These are phyloP conservation scores for Colletotrichum sp. DNA, from an alignment of 2,329 filamentous ascomycete genomes.

Conservation along the genomic window DNA sequence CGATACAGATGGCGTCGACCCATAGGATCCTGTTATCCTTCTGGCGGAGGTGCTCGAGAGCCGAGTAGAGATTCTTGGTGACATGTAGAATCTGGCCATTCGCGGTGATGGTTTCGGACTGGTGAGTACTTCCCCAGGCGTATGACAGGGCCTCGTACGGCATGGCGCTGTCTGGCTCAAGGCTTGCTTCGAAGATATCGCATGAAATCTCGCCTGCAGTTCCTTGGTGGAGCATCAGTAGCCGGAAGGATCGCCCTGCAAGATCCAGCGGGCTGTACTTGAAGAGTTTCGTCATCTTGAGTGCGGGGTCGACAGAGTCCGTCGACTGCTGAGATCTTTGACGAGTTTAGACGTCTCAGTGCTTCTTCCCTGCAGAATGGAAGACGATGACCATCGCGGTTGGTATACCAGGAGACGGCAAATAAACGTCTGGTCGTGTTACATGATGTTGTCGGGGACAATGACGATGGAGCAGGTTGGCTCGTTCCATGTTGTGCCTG, in stretches of 20 bases:
- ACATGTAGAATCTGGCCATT: neutral
- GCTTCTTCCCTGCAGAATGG: neutral
- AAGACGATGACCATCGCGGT: neutral
- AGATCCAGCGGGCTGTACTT: neutral
- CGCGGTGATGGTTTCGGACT: neutral
- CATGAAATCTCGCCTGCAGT: neutral
- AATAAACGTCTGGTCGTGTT: neutral
- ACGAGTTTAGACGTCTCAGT: neutral
- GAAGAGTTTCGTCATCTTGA: neutral
- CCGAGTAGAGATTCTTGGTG: neutral
- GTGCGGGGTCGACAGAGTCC: neutral
- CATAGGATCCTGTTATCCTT: neutral
- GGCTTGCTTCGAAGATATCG: neutral
- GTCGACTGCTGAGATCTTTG: neutral
- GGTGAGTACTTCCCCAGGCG: neutral
- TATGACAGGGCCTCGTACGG: neutral
- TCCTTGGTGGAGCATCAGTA: neutral
- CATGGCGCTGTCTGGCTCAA: neutral
- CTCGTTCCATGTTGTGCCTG: neutral
- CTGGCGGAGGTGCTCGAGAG: neutral
- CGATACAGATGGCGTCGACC: neutral
- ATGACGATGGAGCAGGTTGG: neutral
- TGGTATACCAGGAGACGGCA: neutral
- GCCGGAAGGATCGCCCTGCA: neutral
- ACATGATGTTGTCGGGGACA: fast-evolving